Conservation (phyloP, 202 grass and related monocot genomes). For the Dendrocalamus latiflorus region DNA sequence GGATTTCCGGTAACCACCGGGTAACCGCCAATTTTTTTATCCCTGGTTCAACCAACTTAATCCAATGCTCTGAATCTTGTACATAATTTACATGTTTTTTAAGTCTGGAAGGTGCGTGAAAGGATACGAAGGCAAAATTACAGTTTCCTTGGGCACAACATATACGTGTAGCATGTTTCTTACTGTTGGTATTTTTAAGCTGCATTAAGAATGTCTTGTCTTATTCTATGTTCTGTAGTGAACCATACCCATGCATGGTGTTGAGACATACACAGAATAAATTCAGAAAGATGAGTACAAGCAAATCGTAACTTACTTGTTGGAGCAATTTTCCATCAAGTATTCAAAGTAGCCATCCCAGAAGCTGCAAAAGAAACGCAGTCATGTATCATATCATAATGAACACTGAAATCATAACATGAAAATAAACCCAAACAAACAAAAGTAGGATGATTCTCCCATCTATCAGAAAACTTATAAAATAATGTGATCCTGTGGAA, state of each 20-base stretch:
- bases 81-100: background rate
- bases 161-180: background rate
- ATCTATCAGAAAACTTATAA: background rate
- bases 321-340: conserved; percentile 86
- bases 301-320: conserved; percentile 62
- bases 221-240: background rate
- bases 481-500: background rate
- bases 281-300: background rate
- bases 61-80: conserved; percentile 1
- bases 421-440: conserved; percentile 31
- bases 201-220: conserved; percentile 12
- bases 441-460: background rate
- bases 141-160: background rate
- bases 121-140: background rate
- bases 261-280: conserved; percentile 5
- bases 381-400: conserved; percentile 4
- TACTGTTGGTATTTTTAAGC: background rate
- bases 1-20: too few relatives aligned
- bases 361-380: conserved; percentile 64
- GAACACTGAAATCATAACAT: conserved; percentile 19
- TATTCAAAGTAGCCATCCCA: conserved; percentile 99
- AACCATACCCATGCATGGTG: conserved; percentile 11
- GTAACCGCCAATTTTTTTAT: too few relatives aligned
- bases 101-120: background rate
- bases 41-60: background rate